Base-by-base conservation (phyloP, 2,329 filamentous ascomycete species). In the Microdochium paspali region DNA sequence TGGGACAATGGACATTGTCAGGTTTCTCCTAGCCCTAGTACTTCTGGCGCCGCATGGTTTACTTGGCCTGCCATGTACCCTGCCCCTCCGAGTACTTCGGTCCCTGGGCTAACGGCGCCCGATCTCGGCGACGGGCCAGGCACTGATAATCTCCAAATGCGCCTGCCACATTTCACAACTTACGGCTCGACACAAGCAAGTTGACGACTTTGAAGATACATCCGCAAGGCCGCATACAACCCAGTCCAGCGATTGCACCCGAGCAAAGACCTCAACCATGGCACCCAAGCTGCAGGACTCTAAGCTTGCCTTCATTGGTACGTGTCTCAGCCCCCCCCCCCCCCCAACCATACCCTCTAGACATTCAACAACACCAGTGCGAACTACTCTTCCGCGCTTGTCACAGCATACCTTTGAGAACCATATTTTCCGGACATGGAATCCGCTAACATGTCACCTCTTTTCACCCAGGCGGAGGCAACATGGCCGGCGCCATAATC, bases 401-500 rank as follows among this genome's bases (percentile, higher is more conserved):
- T n/a, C n/a, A n/a, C n/a, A n/a, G n/a, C n/a, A n/a, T n/a, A n/a
- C n/a, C n/a, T n/a, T n/a, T n/a, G n/a, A n/a, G n/a, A n/a, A n/a
- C n/a, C n/a, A n/a, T n/a, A n/a, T n/a, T n/a, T n/a, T n/a, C n/a
- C n/a, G n/a, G n/a, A n/a, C n/a, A n/a, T n/a, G n/a, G n/a, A n/a
- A n/a, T 28, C 26, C 13, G 26, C 26, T 28, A 28, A 28, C 26
- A 28, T 28, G 26, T 13, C 26, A 7, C 43, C n/a, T 15, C 43
- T 9, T 10, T 21, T 56, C 67, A 68, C 51, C 60, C 67, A 44
- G 69, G 69, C 49, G 72, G 72, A 51, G 72, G 72, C 54, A 75
- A 75, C 63, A 76, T 76, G 72, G 72, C 69, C 49, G 65, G 65
- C 47, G 72, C 72, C 65, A 76, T 76, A 54, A 74, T 75, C 52